Percentiles rank a stretch among this genome's conserved stretches.
phyloP scores from a whole-genome alignment of 805 yeast species.

The Wickerhamomyces strasburgensis region DNA sequence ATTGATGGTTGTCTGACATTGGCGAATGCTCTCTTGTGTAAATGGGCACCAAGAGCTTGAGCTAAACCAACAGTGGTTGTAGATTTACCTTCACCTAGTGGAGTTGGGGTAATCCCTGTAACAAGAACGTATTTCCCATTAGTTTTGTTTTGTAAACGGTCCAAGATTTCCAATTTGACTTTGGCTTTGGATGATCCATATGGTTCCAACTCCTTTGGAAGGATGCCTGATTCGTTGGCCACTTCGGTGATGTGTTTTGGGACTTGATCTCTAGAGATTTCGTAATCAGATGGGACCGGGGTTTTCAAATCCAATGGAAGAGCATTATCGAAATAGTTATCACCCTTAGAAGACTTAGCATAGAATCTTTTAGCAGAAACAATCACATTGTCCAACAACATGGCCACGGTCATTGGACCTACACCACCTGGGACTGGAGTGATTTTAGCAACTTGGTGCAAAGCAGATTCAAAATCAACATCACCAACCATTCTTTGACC shows the following conservation, averaged over 20 bases:
- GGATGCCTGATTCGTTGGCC: constrained; percentile 79
- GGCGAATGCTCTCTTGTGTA: constrained; percentile 79
- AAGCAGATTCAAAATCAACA: constrained; percentile 74
- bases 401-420: constrained; percentile 99
- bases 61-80: constrained; percentile 95
- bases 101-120: constrained; percentile 98
- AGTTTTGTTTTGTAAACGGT: constrained; percentile 56
- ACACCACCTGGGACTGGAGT: constrained; percentile 99
- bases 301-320: constrained; percentile 45
- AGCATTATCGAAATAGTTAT: constrained; percentile 47
- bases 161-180: constrained; percentile 62
- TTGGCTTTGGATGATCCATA: constrained; percentile 90
- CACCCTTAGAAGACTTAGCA: constrained; percentile 32
- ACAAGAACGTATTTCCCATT: constrained; percentile 88
- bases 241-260: constrained; percentile 77
- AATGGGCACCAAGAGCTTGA: constrained; percentile 93
- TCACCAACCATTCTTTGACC: constrained; percentile 92
- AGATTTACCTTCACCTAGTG: constrained; percentile 96
- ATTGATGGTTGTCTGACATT: constrained; percentile 96
- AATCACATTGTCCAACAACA: constrained; percentile 81
- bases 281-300: constrained; percentile 92
- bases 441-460: constrained; percentile 57
- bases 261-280: constrained; percentile 78
- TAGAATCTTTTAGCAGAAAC: constrained; percentile 67
- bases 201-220: constrained; percentile 74